Evolutionary conservation across 2,329 filamentous ascomycete species (phyloP), one percentile per base, ranked within the genome.

Genomic region (Xylaria sp.): DNA sequence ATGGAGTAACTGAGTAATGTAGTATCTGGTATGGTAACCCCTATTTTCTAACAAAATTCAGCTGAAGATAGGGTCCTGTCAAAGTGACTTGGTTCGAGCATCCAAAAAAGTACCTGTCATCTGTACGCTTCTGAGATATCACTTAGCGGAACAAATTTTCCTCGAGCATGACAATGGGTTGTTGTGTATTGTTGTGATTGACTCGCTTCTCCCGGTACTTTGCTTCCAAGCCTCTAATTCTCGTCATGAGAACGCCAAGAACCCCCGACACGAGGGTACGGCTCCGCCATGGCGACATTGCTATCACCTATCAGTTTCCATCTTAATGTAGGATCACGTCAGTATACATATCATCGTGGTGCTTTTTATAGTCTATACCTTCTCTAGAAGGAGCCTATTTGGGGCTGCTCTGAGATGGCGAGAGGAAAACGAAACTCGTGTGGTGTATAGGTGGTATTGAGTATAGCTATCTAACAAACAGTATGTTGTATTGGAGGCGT

Each of bases 261-360:
- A 11, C 36, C 45, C 58, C 44, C 31, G 25, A 50, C 38, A 31
- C n/a, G 29, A 51, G 11, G 13, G 22, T 31, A 63, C 38, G 17
- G 29, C 31, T 53, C 20, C 42, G 59, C 22, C 39, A 17, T 54
- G 17, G 38, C 31, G n/a, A 22, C 51, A 54, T 42, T 27, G 36
- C 36, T 42, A 36, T 55, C 17, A 42, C 42, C 53, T 39, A 39
- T 39, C 53, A 29, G n/a, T 31, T 42, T 55, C 33, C 20, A 25
- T 44, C 33, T 25, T 44, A 33, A 63, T 50, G 29, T 29, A 45
- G 47, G 27, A 64, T 59, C 55, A 59, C 55, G 36, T 64, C 61
- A 64, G 20, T 64, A 49, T 53, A 64, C 38, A 59, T 7, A 38
- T 54, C 38, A 53, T 29, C 45, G 44, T 15, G 29, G n/a, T 63